Evolutionary conservation across 441 rosid species (phyloP).

Genomic region (Manihot esculenta): DNA sequence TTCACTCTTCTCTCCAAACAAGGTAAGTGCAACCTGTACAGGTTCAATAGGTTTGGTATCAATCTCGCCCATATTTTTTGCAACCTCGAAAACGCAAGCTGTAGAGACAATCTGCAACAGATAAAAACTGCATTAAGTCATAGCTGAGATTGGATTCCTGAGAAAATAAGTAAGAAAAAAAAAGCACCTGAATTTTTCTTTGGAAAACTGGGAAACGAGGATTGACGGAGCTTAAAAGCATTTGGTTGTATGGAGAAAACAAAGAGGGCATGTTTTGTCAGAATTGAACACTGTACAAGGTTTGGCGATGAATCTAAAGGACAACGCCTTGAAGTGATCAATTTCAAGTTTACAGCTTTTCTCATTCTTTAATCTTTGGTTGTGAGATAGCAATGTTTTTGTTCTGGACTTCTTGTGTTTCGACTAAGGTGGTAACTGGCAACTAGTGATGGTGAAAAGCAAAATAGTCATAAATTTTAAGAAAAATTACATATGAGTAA

Average conservation of each 20-base stretch:
- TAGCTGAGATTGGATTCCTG: not conserved
- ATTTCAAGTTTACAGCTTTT: not conserved
- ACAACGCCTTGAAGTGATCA: constrained; percentile 8
- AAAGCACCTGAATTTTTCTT: not conserved
- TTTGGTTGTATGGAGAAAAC: constrained; percentile 11
- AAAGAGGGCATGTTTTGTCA: not conserved
- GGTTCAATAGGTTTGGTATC: constrained; percentile 54
- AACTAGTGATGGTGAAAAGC: too few relatives aligned
- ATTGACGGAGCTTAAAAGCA: not conserved
- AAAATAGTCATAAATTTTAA: too few relatives aligned
- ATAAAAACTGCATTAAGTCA: not conserved
- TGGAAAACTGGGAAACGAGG: not conserved
- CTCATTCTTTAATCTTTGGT: not conserved
- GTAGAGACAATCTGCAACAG: not conserved
- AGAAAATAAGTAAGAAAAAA: not conserved
- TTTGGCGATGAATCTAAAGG: not conserved
- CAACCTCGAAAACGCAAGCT: not conserved
- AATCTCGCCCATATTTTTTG: constrained; percentile 46
- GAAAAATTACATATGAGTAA: too few relatives aligned
- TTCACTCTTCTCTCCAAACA: constrained; percentile 40
- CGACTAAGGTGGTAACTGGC: too few relatives aligned
- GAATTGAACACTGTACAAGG: not conserved
- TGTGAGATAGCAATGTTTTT: not conserved
- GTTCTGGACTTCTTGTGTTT: not conserved
- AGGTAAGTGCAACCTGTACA: constrained; percentile 51